Base-by-base conservation (phyloP, 2,329 filamentous ascomycete species). In the Colletotrichum lini region DNA sequence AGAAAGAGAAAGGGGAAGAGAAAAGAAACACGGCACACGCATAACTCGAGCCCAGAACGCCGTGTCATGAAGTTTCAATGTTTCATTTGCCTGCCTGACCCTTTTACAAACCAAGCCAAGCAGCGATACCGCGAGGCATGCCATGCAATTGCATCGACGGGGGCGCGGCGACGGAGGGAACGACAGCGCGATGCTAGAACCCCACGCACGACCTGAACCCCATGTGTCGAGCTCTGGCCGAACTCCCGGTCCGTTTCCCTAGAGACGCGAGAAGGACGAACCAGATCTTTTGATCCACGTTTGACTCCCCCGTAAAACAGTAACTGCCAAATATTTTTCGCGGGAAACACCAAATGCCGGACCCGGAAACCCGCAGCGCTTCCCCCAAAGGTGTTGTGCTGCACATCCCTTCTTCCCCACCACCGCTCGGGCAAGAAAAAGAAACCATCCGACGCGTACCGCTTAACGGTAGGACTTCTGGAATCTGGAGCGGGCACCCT, bases 381-480 rank as follows among this genome's bases (percentile, higher is more conserved):
- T 64, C 71, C 70, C 70, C 70, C 65, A 73, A 70, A 68, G 47
- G 59, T 40, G 54, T 72, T 69, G 67, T 70, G 74, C 53, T 68
- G 47, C 38, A 52, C 45, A 56, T 30, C 58, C 65, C 35, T 30
- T 38, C 38, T 57, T 67, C 26, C 57, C 65, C 57, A 50, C 65
- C 47, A 45, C 52, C 61, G 52, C 40, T 58, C 40, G 30, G 65
- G 63, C 59, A 67, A 67, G 54, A 54, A 63, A 44, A 65, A 59
- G 59, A 52, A 62, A 50, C 52, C 58, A 59, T 74, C 75, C 75
- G 76, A 54, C 38, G 62, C 56, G 23, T 58, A 63, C 67, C 59
- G 59, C 80, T 94, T 96, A 98, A 95, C 95, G 94, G 92, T 98
- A 98, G 79, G 95, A 98, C 90, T 98, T 98, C 90, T 98, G 96